Conservation (phyloP, 2,329 filamentous ascomycete species). For the Aphanoascus verrucosus region DNA sequence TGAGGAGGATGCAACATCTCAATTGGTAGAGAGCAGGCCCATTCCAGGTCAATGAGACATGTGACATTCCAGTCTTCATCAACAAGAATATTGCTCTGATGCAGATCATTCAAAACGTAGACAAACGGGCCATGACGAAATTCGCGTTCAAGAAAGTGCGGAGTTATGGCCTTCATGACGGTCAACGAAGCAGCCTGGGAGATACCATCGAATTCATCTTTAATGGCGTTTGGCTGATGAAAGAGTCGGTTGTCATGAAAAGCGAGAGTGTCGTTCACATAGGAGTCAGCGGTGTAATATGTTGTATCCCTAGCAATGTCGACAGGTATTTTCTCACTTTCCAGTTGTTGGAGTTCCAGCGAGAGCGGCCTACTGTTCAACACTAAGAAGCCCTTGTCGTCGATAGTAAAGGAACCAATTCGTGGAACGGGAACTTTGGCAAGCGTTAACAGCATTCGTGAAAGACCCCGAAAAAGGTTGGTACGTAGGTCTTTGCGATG, state of each 20-base stretch:
- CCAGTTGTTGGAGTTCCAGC: conserved; percentile 20
- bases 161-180: conserved; percentile 14
- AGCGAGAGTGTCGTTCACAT: conserved; percentile 21
- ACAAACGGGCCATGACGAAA: conserved; percentile 24
- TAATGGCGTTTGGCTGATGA: conserved; percentile 22
- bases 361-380: conserved; percentile 21
- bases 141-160: neutral
- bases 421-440: conserved; percentile 20
- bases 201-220: conserved; percentile 7
- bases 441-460: conserved; percentile 17
- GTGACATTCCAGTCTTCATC: conserved; percentile 29
- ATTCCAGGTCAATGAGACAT: conserved; percentile 29
- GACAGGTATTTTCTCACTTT: conserved; percentile 22
- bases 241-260: conserved; percentile 22
- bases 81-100: conserved; percentile 25
- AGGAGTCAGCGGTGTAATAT: conserved; percentile 21
- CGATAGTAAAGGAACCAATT: conserved; percentile 30
- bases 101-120: conserved; percentile 25
- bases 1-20: conserved; percentile 25
- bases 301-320: conserved; percentile 20
- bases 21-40: conserved; percentile 17
- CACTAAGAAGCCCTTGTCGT: conserved; percentile 19
- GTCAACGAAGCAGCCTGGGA: conserved; percentile 17
- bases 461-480: conserved; percentile 19
- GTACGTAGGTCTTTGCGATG: conserved; percentile 13